Base-by-base conservation (phyloP, 2,329 filamentous ascomycete genomes). In the Neodidymelliopsis sp. region DNA sequence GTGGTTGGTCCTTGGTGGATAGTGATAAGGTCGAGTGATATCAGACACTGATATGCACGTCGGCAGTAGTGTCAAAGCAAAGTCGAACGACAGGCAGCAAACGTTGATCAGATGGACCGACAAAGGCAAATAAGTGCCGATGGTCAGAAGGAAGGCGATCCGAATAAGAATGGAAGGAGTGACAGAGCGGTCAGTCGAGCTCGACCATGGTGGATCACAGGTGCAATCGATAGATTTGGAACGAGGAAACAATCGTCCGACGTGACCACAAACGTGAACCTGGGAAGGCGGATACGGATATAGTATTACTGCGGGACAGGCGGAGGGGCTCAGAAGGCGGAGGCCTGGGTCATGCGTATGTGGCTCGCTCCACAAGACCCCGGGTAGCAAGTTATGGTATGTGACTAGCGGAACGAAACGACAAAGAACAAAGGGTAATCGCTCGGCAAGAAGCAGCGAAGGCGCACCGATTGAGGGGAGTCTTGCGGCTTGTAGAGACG, bases 281-380 rank as follows among this genome's bases (percentile, higher is more conserved):
- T 55, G 49, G 62, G 49, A 60, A 58, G 54, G 56, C 53, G 53
- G 55, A 60, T 54, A 57, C 56, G 62, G 63, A 59, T 66, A 66
- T 65, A 66, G 64, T 69, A 66, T 30, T 31, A 50, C 35, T 59
- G 60, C 58, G 61, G 61, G 57, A 61, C 46, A 53, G 51, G 56
- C 37, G 53, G 61, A 62, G 59, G 62, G 61, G 61, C 40, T 44
- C 30, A 57, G 53, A 50, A 59, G 55, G 56, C 56, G 46, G 54
- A 62, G 48, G 50, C 47, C 35, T 53, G 43, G 62, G 67, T 71
- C 67, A 72, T 71, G 67, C 65, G 67, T 57, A 53, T 55, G 44
- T 56, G 41, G 57, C 49, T 64, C 56, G 65, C 57, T 66, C 63
- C 66, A 67, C 65, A 56, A 56, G 44, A 53, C 45, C 54, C 57